Conservation (phyloP, 176 grass and related monocot genomes). For the Zea luxurians region DNA sequence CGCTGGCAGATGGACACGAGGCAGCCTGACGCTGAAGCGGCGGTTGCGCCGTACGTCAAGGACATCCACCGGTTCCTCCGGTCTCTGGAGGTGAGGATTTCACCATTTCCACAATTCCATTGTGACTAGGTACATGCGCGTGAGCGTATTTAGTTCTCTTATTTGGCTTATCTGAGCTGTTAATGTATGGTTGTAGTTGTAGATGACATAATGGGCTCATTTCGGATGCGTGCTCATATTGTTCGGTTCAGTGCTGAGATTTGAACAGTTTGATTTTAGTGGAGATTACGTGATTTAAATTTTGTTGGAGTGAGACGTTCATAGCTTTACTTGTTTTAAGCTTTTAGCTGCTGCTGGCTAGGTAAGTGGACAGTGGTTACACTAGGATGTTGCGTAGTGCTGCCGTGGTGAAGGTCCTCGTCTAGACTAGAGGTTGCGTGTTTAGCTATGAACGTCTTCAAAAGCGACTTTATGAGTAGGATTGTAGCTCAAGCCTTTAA, state of each 20-base stretch:
- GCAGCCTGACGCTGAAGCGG: constrained; percentile 9
- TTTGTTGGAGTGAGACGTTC: background rate
- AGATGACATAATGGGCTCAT: background rate
- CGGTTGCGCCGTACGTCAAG: constrained; percentile 21
- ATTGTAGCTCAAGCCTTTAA: no score
- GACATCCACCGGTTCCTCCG: constrained; percentile 46
- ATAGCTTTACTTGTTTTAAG: constrained; percentile 13
- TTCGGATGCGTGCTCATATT: background rate
- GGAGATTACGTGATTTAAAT: constrained; percentile 4
- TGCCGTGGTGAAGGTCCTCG: background rate
- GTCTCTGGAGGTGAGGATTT: constrained; percentile 46
- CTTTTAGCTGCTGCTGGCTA: constrained; percentile 20
- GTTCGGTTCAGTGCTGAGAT: background rate
- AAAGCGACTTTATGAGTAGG: no score
- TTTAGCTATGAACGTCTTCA: no score
- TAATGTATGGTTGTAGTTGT: background rate
- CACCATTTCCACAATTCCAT: background rate
- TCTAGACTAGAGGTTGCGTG: background rate
- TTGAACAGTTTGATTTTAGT: background rate
- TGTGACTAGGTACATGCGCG: background rate
- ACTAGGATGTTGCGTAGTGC: background rate
- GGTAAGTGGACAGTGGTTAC: background rate
- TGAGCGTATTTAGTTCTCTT: background rate
- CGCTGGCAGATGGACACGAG: background rate
- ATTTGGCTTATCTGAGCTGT: background rate